A percentile compares a stretch with the other conserved stretches of the same genome.
These are phyloP conservation scores for Claviceps sp. DNA, from an alignment of 2,329 filamentous ascomycete species.

Conservation along the genomic window DNA sequence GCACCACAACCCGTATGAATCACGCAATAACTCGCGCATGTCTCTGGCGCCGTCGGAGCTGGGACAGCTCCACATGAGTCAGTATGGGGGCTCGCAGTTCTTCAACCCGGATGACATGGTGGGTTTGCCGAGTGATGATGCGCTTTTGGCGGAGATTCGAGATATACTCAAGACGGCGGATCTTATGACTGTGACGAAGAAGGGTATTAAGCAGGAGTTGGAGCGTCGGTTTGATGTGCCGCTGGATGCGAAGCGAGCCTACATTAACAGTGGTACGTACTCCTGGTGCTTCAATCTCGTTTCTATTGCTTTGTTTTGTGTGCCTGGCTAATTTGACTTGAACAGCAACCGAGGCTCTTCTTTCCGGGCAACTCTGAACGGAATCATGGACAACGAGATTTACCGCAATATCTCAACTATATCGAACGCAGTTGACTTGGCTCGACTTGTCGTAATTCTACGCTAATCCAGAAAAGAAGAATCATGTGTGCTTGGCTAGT, in stretches of 20 bases:
- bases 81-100: constrained; percentile 46
- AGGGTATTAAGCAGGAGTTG: constrained; percentile 87
- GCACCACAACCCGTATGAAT: constrained; percentile 40
- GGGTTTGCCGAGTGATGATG: constrained; percentile 75
- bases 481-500: neutral
- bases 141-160: constrained; percentile 81
- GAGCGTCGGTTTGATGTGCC: constrained; percentile 80
- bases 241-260: constrained; percentile 76
- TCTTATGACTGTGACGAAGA: constrained; percentile 97
- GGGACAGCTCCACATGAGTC: constrained; percentile 43
- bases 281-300: neutral
- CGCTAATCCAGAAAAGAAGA: neutral
- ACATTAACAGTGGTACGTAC: constrained; percentile 79
- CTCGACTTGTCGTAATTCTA: no score
- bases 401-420: no score
- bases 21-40: constrained; percentile 48
- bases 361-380: constrained; percentile 61
- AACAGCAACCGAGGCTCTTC: constrained; percentile 61
- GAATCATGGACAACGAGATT: neutral
- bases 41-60: constrained; percentile 68
- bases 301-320: constrained; percentile 7
- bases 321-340: neutral
- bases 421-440: no score
- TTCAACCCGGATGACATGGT: constrained; percentile 54
- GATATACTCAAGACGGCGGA: constrained; percentile 86